These are phyloP conservation scores for Chlamydomonas reinhardtii DNA, from an alignment of 163 green algal genomes.

Conservation along the genomic window DNA sequence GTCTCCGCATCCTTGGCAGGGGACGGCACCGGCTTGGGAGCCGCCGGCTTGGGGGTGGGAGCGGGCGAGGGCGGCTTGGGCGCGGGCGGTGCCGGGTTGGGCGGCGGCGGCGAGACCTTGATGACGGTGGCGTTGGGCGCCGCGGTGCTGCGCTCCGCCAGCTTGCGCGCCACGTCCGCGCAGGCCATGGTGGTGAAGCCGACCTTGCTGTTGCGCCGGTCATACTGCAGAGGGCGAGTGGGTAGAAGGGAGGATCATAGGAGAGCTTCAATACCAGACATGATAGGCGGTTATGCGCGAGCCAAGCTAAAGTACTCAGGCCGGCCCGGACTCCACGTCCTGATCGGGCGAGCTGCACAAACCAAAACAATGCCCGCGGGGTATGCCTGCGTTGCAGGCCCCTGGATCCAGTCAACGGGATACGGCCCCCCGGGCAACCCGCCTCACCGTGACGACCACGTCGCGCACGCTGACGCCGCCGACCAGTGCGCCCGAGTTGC, in stretches of 20 bases:
- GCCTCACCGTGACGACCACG: conserved; percentile 80
- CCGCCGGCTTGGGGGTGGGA: background rate
- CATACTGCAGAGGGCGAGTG: conserved; percentile 67
- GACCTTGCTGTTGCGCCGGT: conserved; percentile 67
- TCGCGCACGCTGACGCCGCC: conserved; percentile 91
- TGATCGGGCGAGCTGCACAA: no score
- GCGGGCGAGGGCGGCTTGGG: background rate
- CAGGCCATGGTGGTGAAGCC: conserved; percentile 78
- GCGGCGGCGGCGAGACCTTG: background rate
- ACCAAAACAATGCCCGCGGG: no score
- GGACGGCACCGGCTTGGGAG: background rate
- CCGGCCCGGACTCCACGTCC: no score
- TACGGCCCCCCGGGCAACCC: no score
- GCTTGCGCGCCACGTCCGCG: background rate
- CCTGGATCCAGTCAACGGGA: no score
- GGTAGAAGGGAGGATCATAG: no score
- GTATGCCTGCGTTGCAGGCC: no score
- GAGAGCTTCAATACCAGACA: no score
- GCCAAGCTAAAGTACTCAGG: no score
- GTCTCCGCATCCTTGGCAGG: background rate
- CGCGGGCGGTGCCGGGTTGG: background rate
- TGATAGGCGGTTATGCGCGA: no score
- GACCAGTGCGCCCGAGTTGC: conserved; percentile 78
- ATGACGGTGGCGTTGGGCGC: background rate
- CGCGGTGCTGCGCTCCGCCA: background rate